phyloP scores from a whole-genome alignment of 2,329 filamentous ascomycete species.

The Helotiales sp. region DNA sequence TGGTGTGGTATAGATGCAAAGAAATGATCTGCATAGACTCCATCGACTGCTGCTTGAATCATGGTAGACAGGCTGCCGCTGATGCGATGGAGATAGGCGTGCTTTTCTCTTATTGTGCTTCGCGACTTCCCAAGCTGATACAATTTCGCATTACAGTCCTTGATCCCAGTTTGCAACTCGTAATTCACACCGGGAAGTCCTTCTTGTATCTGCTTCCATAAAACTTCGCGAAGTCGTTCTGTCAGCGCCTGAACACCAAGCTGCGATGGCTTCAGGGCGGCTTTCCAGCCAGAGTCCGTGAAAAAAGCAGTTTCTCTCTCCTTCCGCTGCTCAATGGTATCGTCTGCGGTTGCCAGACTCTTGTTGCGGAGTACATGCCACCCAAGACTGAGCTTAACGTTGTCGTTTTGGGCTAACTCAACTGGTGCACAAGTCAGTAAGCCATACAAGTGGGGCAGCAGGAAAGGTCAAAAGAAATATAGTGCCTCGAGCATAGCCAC shows the following conservation, averaged over 20 bases:
- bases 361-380: conserved; percentile 48
- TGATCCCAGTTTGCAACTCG: conserved; percentile 22
- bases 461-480: too few species aligned
- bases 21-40: conserved; percentile 15
- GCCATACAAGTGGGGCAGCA: too few species aligned
- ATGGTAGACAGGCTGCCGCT: conserved; percentile 9
- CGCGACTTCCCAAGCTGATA: conserved; percentile 3
- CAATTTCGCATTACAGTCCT: neutral
- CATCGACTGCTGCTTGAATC: conserved; percentile 8
- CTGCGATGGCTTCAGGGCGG: conserved; percentile 2
- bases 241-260: conserved; percentile 44
- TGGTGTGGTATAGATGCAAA: neutral
- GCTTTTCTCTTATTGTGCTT: conserved; percentile 3
- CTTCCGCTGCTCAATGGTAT: conserved; percentile 36
- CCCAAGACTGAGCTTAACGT: conserved; percentile 41
- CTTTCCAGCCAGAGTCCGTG: conserved; percentile 13
- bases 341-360: conserved; percentile 44
- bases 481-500: too few species aligned
- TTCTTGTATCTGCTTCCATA: conserved; percentile 15
- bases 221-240: conserved; percentile 40
- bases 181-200: conserved; percentile 10
- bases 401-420: conserved; percentile 39
- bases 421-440: conserved; percentile 13
- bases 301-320: conserved; percentile 11
- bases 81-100: conserved; percentile 4